Base-by-base conservation (phyloP, 2,329 filamentous ascomycete genomes). In the Talaromyces marneffei region DNA sequence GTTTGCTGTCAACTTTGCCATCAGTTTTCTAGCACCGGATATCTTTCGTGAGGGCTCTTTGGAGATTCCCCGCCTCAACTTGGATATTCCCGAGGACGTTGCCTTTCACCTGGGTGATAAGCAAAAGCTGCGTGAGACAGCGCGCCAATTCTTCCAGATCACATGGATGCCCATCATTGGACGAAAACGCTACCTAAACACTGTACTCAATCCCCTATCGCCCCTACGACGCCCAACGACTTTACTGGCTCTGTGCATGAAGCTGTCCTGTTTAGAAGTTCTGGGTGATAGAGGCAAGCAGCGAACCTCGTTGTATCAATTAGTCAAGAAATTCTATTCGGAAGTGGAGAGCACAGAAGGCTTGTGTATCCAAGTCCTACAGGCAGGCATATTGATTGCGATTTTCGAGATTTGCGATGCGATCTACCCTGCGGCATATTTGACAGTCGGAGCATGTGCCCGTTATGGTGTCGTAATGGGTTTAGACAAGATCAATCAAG, bases 281-380 rank as follows among this genome's bases (percentile, higher is more conserved):
- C 31, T 2, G 10, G 16, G 39, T 33, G 14, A 58, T 20, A 31
- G 8, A 8, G 31, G 6, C 10, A n/a, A 25, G 7, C 42, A 59
- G 57, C 44, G 57, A 23, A 40, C 6, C 16, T 59, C 25, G 5
- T 40, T 59, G 20, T 52, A 59, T 52, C 31, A n/a, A 52, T 31
- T 59, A 29, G 23, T 20, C 33, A 59, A 59, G 44, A 40, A 23
- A 40, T 59, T 52, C 33, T 59, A 52, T 31, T 59, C 44, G 7
- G 57, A 59, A 59, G 57, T 59, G 44, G 44, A 59, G 57, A 52
- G 35, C 31, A 59, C 57, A 52, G 57, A 59, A 42, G 44, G 20
- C 9, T n/a, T 59, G n/a, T 52, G 44, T 59, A 27, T 59, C 14
- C 31, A 59, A 40, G 25, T 59, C 2, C 57, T 59, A 14, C 57